Evolutionary conservation across 768 basidiomycete species (phyloP).

Genomic region (Butyriboletus loyo): DNA sequence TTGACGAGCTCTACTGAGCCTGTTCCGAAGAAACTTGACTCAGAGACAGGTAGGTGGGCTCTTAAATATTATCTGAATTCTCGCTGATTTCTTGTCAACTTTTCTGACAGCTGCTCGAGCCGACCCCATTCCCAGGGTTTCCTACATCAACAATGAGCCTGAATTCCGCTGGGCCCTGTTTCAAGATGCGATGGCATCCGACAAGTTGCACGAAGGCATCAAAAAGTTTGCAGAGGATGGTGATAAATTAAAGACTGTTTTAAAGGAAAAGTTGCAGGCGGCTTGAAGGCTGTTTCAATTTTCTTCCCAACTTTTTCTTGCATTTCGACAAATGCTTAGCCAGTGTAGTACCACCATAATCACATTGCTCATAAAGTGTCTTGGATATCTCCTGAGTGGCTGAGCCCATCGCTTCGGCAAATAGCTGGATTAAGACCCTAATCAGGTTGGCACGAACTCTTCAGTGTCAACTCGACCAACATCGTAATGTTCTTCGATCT

Average conservation of each 20-base stretch:
- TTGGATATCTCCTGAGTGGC: not conserved
- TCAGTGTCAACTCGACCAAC: not conserved
- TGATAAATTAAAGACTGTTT: slow-evolving; percentile 73
- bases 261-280: slow-evolving; percentile 57
- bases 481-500: slow-evolving; percentile 62
- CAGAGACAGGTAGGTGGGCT: slow-evolving; percentile 47
- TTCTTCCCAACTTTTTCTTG: not conserved
- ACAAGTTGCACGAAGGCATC: slow-evolving; percentile 96
- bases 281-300: not conserved
- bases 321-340: not conserved
- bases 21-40: slow-evolving; percentile 82
- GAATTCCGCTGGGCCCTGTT: slow-evolving; percentile 92
- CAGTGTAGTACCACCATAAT: not conserved
- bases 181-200: slow-evolving; percentile 91
- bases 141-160: slow-evolving; percentile 84
- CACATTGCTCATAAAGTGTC: not conserved
- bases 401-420: not conserved
- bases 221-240: slow-evolving; percentile 96
- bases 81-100: not conserved
- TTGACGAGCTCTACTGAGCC: slow-evolving; percentile 68
- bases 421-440: not conserved
- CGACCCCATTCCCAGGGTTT: slow-evolving; percentile 70
- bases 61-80: not conserved
- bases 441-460: not conserved
- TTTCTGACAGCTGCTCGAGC: slow-evolving; percentile 50